A percentile compares a stretch with the other conserved stretches of the same genome.
phyloP scores from a whole-genome alignment of 129 eudicot genomes.

The Helichrysum umbraculigerum region DNA sequence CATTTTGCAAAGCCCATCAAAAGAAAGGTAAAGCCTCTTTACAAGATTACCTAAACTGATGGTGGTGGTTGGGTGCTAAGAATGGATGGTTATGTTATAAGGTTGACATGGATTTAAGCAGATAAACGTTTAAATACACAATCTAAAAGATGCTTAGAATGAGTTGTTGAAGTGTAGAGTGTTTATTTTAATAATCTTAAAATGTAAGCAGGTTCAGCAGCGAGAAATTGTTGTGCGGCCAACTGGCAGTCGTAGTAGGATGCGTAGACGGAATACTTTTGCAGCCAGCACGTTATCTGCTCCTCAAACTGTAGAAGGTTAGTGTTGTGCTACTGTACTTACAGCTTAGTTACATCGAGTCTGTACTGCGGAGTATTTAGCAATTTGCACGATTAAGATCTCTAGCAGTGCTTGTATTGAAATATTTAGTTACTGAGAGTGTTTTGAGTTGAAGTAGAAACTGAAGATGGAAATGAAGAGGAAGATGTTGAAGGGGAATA shows the following conservation, averaged over 20 bases:
- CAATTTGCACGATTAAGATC: not conserved
- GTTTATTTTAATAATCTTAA: not conserved
- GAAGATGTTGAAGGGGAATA: constrained; percentile 70
- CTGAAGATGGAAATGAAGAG: constrained; percentile 77
- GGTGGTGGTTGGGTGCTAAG: too few relatives aligned
- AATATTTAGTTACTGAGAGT: not conserved
- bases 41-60: too few relatives aligned
- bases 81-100: too few relatives aligned
- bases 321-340: not conserved
- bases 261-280: constrained; percentile 84
- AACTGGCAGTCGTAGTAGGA: constrained; percentile 56
- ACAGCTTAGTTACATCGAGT: not conserved
- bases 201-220: constrained; percentile 48
- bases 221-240: constrained; percentile 72
- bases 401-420: not conserved
- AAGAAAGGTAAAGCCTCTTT: too few relatives aligned
- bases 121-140: too few relatives aligned
- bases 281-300: constrained; percentile 82
- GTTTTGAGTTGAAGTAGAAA: constrained; percentile 43
- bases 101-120: too few relatives aligned
- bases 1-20: too few relatives aligned
- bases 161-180: not conserved
- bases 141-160: too few relatives aligned
- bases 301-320: constrained; percentile 76
- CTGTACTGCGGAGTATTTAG: not conserved